Conservation (phyloP, 2,329 filamentous ascomycete species). For the Hymenoscyphus salicellus region DNA sequence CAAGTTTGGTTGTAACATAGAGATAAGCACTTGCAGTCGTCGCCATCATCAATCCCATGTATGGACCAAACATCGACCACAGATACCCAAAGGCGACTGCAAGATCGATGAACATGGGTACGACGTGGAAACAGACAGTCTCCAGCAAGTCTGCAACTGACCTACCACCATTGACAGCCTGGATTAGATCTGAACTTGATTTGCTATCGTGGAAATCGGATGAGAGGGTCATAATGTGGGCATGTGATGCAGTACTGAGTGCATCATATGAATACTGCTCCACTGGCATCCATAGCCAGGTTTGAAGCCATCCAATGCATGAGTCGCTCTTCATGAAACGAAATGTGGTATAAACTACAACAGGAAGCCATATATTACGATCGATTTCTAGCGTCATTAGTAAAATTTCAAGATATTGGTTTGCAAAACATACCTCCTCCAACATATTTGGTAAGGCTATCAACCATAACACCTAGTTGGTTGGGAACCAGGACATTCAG, state of each 20-base stretch:
- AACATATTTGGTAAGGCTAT: conserved; percentile 56
- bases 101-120: conserved; percentile 62
- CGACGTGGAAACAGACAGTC: conserved; percentile 55
- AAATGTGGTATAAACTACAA: conserved; percentile 49
- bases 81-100: conserved; percentile 59
- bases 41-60: conserved; percentile 51
- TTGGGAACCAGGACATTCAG: conserved; percentile 77
- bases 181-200: conserved; percentile 61
- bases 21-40: conserved; percentile 50
- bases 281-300: conserved; percentile 52
- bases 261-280: conserved; percentile 56
- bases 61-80: conserved; percentile 60
- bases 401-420: neutral
- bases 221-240: conserved; percentile 65
- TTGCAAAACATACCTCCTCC: conserved; percentile 23
- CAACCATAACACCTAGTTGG: conserved; percentile 75
- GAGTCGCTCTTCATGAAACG: conserved; percentile 50
- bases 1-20: conserved; percentile 45
- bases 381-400: conserved; percentile 29
- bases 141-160: conserved; percentile 59
- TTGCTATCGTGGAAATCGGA: conserved; percentile 69
- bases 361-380: conserved; percentile 50
- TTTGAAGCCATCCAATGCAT: conserved; percentile 49
- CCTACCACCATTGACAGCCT: conserved; percentile 61
- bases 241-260: conserved; percentile 60